phyloP scores from a whole-genome alignment of 345 rosid genomes.

The Hypericum perforatum region DNA sequence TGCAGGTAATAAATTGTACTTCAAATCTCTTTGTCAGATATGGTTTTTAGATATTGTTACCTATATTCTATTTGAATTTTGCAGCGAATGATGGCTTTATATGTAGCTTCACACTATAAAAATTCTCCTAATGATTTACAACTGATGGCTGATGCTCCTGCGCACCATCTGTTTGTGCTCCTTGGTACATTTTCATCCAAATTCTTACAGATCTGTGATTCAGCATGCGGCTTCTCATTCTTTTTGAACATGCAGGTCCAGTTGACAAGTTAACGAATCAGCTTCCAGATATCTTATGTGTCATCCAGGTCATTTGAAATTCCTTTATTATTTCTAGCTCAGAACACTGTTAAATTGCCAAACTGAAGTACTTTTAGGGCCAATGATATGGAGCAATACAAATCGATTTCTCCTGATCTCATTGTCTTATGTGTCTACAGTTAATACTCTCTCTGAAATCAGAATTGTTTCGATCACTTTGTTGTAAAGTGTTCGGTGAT shows the following conservation, averaged over 20 bases:
- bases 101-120: slow-evolving; percentile 94
- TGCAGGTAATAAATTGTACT: slow-evolving; percentile 36
- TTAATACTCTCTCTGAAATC: neutral
- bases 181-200: slow-evolving; percentile 45
- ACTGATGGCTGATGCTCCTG: slow-evolving; percentile 98
- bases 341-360: too few relatives aligned
- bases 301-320: slow-evolving; percentile 59
- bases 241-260: slow-evolving; percentile 50
- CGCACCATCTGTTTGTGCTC: slow-evolving; percentile 89
- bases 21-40: neutral
- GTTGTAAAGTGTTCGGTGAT: too few relatives aligned
- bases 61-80: slow-evolving; percentile 16
- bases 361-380: too few relatives aligned
- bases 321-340: neutral
- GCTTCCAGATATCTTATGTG: slow-evolving; percentile 91
- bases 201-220: slow-evolving; percentile 4
- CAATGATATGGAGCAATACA: too few relatives aligned
- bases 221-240: slow-evolving; percentile 10
- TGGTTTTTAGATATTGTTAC: slow-evolving; percentile 19
- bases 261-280: slow-evolving; percentile 81
- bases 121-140: slow-evolving; percentile 98
- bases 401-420: too few relatives aligned
- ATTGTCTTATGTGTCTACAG: too few relatives aligned
- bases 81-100: slow-evolving; percentile 97
- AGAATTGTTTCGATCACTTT: neutral